Base-by-base conservation (phyloP, 495 filamentous ascomycete genomes). In the Umbilicaria muhlenbergii region DNA sequence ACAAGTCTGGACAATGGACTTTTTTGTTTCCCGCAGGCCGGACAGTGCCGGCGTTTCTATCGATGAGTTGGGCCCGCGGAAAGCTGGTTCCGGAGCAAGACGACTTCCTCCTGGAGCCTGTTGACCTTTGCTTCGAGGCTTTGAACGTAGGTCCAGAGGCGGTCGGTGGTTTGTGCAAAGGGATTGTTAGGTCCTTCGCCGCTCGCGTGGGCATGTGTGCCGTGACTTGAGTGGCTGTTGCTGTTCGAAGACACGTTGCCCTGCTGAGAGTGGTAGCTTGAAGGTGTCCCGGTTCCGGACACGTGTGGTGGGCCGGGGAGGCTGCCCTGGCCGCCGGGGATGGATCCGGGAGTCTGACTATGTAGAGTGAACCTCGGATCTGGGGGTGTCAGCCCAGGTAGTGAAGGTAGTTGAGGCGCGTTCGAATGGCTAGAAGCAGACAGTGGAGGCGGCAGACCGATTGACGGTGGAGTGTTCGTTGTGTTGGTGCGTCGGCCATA, bases 401-500 rank as follows among this genome's bases (percentile, higher is more conserved):
- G 55, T 16, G 69, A 66, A 12, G 75, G 74, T 16, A 74, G 60
- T 43, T 73, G 70, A 36, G 72, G 65, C 3, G 60, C 59, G 21
- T 64, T 61, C 13, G 53, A 41, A 32, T 54, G 44, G 31, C 36
- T 43, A 13, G 44, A 34, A 28, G 32, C 19, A 6, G 50, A 52
- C 38, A 45, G 43, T 44, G 53, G 49, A 36, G 61, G 49, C 35
- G 49, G 51, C 21, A 60, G 34, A 44, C 50, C 49, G 50, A 63
- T 57, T 1, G 64, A 54, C 13, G 68, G 63, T 13, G 63, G 50
- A 12, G 46, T 49, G 18, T 54, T 64, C 8, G 58, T 52, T 4
- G 58, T 49, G n/a, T 57, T 59, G 5, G 58, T 50, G 34, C 67
- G 65, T 44, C 81, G 73, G 31, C 66, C 68, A 43, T 74, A 82